These are phyloP conservation scores for Dispira parvispora DNA, from an alignment of 192 early-diverging fungal genomes.

Conservation along the genomic window DNA sequence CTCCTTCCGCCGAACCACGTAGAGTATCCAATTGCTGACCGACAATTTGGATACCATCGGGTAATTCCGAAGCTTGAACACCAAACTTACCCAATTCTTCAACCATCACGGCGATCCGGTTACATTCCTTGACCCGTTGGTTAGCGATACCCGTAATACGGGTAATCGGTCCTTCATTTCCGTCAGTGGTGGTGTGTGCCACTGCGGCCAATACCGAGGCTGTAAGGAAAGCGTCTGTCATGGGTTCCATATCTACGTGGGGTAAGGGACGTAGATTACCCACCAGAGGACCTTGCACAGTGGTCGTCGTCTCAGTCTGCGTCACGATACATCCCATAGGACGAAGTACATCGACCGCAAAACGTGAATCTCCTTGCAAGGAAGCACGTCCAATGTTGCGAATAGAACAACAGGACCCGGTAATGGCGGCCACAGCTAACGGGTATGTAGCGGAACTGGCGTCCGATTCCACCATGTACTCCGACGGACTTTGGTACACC, in stretches of 20 bases:
- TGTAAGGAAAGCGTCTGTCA: constrained; percentile 98
- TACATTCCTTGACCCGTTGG: constrained; percentile 96
- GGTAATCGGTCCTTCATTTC: constrained; percentile 37
- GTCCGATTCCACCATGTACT: constrained; percentile 89
- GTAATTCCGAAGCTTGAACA: constrained; percentile 56
- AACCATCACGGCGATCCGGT: constrained; percentile 94
- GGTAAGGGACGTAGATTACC: constrained; percentile 52
- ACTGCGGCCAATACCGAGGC: constrained; percentile 84
- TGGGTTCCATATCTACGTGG: constrained; percentile 89
- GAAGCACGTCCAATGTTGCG: constrained; percentile 86
- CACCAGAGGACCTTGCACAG: constrained; percentile 67
- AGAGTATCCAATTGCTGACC: constrained; percentile 39
- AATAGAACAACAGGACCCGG: constrained; percentile 71
- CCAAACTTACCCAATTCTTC: constrained; percentile 85
- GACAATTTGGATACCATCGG: constrained; percentile 81
- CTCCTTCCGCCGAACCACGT: constrained; percentile 36
- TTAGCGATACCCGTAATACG: constrained; percentile 90
- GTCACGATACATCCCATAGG: constrained; percentile 86
- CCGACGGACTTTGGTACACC: constrained; percentile 62
- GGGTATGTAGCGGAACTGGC: constrained; percentile 96
- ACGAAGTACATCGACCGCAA: constrained; percentile 75
- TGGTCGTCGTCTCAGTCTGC: constrained; percentile 79
- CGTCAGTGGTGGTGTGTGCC: constrained; percentile 28
- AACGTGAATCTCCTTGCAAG: constrained; percentile 82
- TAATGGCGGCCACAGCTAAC: constrained; percentile 90